Evolutionary conservation across 2,329 filamentous ascomycete genomes (phyloP).

Genomic region (Colletotrichum abscissum): DNA sequence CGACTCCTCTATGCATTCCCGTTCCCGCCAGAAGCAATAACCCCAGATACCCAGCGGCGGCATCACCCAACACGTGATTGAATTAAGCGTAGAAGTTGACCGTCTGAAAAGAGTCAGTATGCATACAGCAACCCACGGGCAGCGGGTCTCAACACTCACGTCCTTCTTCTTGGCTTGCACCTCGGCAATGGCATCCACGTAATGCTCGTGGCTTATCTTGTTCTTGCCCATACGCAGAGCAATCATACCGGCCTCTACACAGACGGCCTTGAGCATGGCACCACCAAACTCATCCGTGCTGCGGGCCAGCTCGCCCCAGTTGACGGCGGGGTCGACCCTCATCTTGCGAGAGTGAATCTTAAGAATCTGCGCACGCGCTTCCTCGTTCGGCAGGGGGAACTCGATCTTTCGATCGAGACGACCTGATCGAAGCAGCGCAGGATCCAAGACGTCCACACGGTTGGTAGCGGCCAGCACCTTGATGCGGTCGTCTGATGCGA

Average conservation of each 20-base stretch:
- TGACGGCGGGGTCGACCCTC: conserved; percentile 92
- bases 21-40: conserved; percentile 31
- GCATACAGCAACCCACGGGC: too few relatives aligned
- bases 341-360: conserved; percentile 99
- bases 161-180: conserved; percentile 98
- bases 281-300: conserved; percentile 99
- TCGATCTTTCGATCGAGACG: conserved; percentile 98
- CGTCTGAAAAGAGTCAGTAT: conserved; percentile 54
- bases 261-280: conserved; percentile 97
- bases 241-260: conserved; percentile 99
- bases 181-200: conserved; percentile 97
- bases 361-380: conserved; percentile 95
- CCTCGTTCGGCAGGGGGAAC: conserved; percentile 97
- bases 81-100: conserved; percentile 67
- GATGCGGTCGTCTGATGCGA: conserved; percentile 95
- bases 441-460: conserved; percentile 92
- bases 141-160: conserved; percentile 54
- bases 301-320: conserved; percentile 94
- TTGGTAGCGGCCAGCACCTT: conserved; percentile 97
- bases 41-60: conserved; percentile 29
- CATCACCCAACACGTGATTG: conserved; percentile 11
- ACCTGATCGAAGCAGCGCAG: conserved; percentile 89
- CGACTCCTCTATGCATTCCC: conserved; percentile 34
- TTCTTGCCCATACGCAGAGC: conserved; percentile 92
- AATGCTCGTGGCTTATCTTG: conserved; percentile 98